These are phyloP conservation scores for Davidsoniella neocaledoniae DNA, from an alignment of 2,329 filamentous ascomycete species.

Conservation along the genomic window DNA sequence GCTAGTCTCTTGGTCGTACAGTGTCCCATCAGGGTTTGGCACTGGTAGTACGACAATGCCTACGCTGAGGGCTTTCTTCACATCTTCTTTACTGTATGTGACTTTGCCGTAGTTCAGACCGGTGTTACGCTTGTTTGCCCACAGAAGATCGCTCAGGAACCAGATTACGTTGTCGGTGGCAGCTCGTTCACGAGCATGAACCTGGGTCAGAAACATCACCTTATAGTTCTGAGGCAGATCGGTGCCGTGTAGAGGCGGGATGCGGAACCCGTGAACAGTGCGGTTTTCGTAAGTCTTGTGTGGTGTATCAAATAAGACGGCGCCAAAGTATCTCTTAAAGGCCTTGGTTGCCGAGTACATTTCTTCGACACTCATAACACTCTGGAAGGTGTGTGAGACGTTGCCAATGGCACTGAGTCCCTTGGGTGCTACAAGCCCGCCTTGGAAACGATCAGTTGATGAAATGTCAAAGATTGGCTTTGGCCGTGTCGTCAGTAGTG, in stretches of 20 bases:
- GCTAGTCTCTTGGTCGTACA: constrained; percentile 32
- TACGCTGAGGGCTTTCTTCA: constrained; percentile 31
- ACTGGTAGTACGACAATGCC: constrained; percentile 37
- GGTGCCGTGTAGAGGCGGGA: constrained; percentile 21
- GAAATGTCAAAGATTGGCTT: constrained; percentile 1
- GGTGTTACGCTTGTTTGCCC: constrained; percentile 30
- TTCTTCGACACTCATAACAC: constrained; percentile 29
- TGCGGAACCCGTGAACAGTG: constrained; percentile 22
- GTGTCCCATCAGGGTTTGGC: constrained; percentile 37
- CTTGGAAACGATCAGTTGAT: neutral
- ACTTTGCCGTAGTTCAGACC: constrained; percentile 36
- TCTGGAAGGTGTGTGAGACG: constrained; percentile 20
- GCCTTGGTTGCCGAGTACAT: constrained; percentile 27
- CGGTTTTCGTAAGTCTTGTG: constrained; percentile 27
- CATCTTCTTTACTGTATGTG: constrained; percentile 33
- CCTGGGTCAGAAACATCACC: constrained; percentile 34
- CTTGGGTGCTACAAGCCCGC: constrained; percentile 14
- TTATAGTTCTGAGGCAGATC: constrained; percentile 22
- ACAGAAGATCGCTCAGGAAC: constrained; percentile 39
- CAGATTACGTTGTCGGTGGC: constrained; percentile 39
- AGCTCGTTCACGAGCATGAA: constrained; percentile 42
- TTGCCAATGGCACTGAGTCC: constrained; percentile 20
- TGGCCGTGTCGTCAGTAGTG: neutral
- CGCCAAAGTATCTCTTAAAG: constrained; percentile 24
- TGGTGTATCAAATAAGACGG: constrained; percentile 26